phyloP scores from a whole-genome alignment of 139 green algal genomes.

The Picochlorum sp. region DNA sequence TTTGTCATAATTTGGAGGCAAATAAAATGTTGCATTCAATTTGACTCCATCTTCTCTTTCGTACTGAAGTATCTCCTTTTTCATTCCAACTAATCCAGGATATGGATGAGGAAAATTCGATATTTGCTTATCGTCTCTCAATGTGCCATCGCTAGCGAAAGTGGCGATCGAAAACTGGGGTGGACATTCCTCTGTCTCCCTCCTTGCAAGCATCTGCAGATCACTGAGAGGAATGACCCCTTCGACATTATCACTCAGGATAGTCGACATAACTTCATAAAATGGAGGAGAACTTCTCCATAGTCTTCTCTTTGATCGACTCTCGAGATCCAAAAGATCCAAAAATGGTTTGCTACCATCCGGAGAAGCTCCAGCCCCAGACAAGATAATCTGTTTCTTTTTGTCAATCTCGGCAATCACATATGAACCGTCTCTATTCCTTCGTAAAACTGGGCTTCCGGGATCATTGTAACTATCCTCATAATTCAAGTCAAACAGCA shows the following conservation, averaged over 20 bases:
- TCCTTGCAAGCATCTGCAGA: conserved; percentile 46
- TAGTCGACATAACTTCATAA: conserved; percentile 60
- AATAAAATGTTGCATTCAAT: conserved; percentile 90
- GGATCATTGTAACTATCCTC: conserved; percentile 94
- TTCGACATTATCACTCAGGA: conserved; percentile 22
- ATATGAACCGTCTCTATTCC: conserved; percentile 69
- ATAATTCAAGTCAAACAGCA: conserved; percentile 50
- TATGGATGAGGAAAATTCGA: conserved; percentile 94
- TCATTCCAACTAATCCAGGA: conserved; percentile 69
- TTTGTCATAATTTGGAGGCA: conserved; percentile 74
- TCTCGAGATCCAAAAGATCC: conserved; percentile 69
- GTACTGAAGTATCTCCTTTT: conserved; percentile 83
- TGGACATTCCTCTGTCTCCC: conserved; percentile 49
- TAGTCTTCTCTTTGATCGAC: conserved; percentile 53
- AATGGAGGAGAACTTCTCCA: conserved; percentile 71
- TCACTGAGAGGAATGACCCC: conserved; percentile 38
- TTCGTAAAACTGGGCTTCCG: conserved; percentile 58
- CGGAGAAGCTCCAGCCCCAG: conserved; percentile 63
- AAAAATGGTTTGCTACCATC: conserved; percentile 89
- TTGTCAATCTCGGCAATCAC: conserved; percentile 64
- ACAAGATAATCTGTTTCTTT: conserved; percentile 60
- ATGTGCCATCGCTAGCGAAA: neutral
- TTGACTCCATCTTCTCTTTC: conserved; percentile 83
- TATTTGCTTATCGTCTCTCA: conserved; percentile 48
- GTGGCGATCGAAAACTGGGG: conserved; percentile 51